Evolutionary conservation across 805 yeast species (phyloP), one percentile per base, ranked within the genome.

Genomic region (Teunomyces barrocoloradensis): DNA sequence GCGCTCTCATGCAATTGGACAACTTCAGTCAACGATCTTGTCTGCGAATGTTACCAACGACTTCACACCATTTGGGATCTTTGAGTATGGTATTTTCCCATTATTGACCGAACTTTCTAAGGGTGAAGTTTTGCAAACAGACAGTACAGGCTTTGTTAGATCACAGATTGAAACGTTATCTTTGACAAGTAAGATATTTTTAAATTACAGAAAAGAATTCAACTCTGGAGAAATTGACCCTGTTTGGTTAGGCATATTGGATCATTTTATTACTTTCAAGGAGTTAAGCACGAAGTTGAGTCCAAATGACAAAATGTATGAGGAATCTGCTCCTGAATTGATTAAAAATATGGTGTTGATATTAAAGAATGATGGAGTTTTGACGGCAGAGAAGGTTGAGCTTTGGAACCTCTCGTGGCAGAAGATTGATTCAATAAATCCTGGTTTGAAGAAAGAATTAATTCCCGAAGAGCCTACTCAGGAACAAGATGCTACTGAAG

Each of bases 11-110:
- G 91, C 96, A 0, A 65, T 89, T 36, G 74, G 75, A 17, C 64
- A 79, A 0, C 73, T 91, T 44, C 87, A 86, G 49, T 66, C 72
- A 4, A 68, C 78, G 4, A 58, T 84, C 9, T 64, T 84, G 10
- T 69, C 82, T 3, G 57, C 33, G 46, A 64, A 72, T 9, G 57
- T 64, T 2, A 56, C 64, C 13, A 69, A 66, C 1, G 65, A 73
- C 2, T 61, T 79, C 5, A 69, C 79, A 0, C 77, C 84, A 0
- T 66, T 68, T 21, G 84, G 81, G 6, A 57, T 88, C 3, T 84
- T 90, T 51, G 90, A 86, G 39, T 77, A 77, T 35, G 92, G 91
- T 1, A 71, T 92, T 32, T 78, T 89, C 60, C 90, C 97, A 11
- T 71, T 89, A 42, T 68, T 89, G 29, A 73, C 79, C 21, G 87